Base-by-base conservation (phyloP, 176 grass and related monocot species). In the Triticum urartu region DNA sequence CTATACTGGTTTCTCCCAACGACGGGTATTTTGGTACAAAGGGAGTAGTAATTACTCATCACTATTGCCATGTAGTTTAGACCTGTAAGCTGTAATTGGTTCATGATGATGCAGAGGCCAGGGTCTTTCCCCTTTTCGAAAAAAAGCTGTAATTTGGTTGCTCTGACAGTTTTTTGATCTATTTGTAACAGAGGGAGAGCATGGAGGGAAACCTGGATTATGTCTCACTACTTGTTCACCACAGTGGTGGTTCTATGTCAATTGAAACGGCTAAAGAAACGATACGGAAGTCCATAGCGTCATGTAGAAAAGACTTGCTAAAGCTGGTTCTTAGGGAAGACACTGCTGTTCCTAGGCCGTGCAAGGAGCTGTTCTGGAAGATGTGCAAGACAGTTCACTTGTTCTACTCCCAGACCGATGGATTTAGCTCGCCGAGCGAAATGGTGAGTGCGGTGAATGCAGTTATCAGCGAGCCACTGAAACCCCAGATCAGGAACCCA, bases 281-380 rank as follows among this genome's bases (percentile, higher is more conserved):
- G 47, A 78, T 87, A 9, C 56, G 79, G 35, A 68, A 35, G 5
- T 61, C 75, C 4, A 90, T 88, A 30, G 85, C 81, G 3, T n/a
- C 22, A 0, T 83, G 34, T 26, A 86, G 92, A 33, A 88, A 12
- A 42, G 85, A 87, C 14, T 83, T 97, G 59, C 60, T 97, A 50
- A 89, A 81, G 15, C 28, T 94, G 68, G 90, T 94, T 7, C 30
- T 94, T 6, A 81, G 65, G 26, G 89, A 91, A 80, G 75, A 43
- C 65, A 86, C 86, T 15, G 33, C 25, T 36, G 85, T 94, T 47
- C 95, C 95, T 62, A 93, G 81, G 65, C 84, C 92, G 9, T 97
- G 92, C 90, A 97, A 89, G 87, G 89, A 94, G 52, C 82, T 94
- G 36, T 97, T 97, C 67, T 97, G 92, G 95, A 97, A 88, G 61